Evolutionary conservation across 2,329 filamentous ascomycete genomes (phyloP).

Genomic region (Xylaria sp.): DNA sequence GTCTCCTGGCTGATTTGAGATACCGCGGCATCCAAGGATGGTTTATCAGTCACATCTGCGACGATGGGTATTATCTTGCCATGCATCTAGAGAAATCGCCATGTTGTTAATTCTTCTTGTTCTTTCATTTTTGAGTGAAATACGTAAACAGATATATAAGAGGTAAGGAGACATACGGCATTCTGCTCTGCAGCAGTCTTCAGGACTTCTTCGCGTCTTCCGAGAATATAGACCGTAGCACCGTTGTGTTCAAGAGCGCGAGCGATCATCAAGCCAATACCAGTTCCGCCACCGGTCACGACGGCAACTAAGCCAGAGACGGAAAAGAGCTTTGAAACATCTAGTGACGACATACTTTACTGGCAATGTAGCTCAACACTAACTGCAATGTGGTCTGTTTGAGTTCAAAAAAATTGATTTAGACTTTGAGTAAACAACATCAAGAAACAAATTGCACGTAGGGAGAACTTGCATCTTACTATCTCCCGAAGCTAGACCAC

Average conservation of each 20-base stretch:
- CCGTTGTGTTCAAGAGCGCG: constrained; percentile 38
- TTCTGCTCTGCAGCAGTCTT: constrained; percentile 33
- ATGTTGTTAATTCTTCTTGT: not conserved
- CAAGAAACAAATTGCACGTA: not conserved
- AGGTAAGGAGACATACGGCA: constrained; percentile 13
- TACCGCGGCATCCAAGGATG: constrained; percentile 28
- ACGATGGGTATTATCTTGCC: constrained; percentile 31
- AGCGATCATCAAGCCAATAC: constrained; percentile 36
- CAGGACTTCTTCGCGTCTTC: constrained; percentile 36
- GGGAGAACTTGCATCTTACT: not conserved
- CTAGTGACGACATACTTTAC: constrained; percentile 24
- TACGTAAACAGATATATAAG: not conserved
- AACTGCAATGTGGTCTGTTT: not conserved
- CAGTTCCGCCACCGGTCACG: constrained; percentile 37
- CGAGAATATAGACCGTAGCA: constrained; percentile 41
- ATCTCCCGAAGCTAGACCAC: not conserved
- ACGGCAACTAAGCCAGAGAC: constrained; percentile 33
- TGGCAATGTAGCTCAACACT: not conserved
- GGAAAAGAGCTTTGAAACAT: constrained; percentile 34
- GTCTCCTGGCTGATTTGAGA: constrained; percentile 27
- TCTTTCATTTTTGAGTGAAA: not conserved
- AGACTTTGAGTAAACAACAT: not conserved
- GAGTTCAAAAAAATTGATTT: not conserved
- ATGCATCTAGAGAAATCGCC: constrained; percentile 19
- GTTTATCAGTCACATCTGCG: constrained; percentile 35